Base-by-base conservation (phyloP, 768 basidiomycete species). In the Pleurotus platypus region DNA sequence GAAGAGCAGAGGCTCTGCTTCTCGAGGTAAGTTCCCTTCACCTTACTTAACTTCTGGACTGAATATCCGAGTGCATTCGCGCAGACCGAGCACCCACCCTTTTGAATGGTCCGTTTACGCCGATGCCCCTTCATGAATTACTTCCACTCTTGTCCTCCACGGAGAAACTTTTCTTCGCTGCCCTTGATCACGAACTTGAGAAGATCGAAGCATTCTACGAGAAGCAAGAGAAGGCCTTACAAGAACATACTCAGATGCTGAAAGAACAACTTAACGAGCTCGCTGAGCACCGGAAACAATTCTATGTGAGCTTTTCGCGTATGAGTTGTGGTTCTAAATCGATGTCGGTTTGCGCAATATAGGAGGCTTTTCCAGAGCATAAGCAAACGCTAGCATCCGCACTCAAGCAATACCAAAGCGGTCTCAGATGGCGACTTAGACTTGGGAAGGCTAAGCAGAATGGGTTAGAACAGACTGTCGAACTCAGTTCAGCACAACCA, bases 121-220 rank as follows among this genome's bases (percentile, higher is more conserved):
- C 68, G 2, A 67, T 78, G 2, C 70, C 81, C 2, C 60, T 85
- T 13, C 72, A 69, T 20, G 73, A 78, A 18, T 69, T 90, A 22
- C 67, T 89, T 15, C 75, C 79, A 4, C 69, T 77, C 8, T 74
- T 94, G 16, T 78, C 84, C 11, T 76, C 83, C 0, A 71, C 78
- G 20, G 89, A 95, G 64, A 65, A 71, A 27, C 75, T 75, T 5
- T 98, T 97, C 73, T 91, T 98, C 58, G 78, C 82, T 2, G 75
- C 84, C 20, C 77, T 98, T 5, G 90, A 97, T 62, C 66, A 66
- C 0, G 87, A 99, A 67, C 75, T 98, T 2, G 84, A 87, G 18
- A 97, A 96, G 69, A 84, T 98, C 11, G 90, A 91, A 58, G 71
- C 74, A 0, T 99, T 99, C 69, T 98, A 92, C 67, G 64, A 80